Evolutionary conservation across 23 red algal genomes (phyloP).

Genomic region (Pyropia haitanensis): DNA sequence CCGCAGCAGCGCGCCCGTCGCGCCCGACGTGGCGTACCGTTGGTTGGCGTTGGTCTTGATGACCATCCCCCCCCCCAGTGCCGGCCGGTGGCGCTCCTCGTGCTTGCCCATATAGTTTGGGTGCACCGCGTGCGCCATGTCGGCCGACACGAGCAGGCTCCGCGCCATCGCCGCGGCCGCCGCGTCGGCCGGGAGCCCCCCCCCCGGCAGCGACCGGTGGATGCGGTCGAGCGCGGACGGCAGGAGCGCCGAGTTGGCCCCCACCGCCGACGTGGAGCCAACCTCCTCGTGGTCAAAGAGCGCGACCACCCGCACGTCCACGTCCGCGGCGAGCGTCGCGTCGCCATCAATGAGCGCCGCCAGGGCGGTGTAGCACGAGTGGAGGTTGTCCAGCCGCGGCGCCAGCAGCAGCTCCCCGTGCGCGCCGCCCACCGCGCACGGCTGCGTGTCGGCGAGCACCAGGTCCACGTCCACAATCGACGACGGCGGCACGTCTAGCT

Average conservation of each 20-base stretch:
- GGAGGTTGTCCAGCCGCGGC: conserved; percentile 64
- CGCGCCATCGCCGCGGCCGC: neutral
- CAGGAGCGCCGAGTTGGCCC: conserved; percentile 61
- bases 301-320: conserved; percentile 30
- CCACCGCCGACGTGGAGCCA: conserved; percentile 42
- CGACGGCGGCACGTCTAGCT: conserved; percentile 17
- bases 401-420: conserved; percentile 65
- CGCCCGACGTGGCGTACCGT: conserved; percentile 63
- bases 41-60: conserved; percentile 86
- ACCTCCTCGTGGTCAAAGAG: conserved; percentile 88
- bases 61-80: conserved; percentile 41
- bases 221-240: conserved; percentile 28
- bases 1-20: conserved; percentile 37
- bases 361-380: conserved; percentile 47
- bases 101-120: conserved; percentile 71
- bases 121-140: conserved; percentile 88
- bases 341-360: conserved; percentile 18
- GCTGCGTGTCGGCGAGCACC: conserved; percentile 60
- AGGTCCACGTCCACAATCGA: conserved; percentile 65
- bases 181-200: conserved; percentile 1
- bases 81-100: conserved; percentile 55
- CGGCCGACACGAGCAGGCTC: conserved; percentile 52
- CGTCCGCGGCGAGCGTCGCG: neutral
- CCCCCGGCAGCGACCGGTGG: conserved; percentile 3
- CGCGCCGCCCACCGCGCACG: conserved; percentile 47